These are phyloP conservation scores for Colletotrichum orchidophilum DNA, from an alignment of 2,329 filamentous ascomycete genomes.

Conservation along the genomic window DNA sequence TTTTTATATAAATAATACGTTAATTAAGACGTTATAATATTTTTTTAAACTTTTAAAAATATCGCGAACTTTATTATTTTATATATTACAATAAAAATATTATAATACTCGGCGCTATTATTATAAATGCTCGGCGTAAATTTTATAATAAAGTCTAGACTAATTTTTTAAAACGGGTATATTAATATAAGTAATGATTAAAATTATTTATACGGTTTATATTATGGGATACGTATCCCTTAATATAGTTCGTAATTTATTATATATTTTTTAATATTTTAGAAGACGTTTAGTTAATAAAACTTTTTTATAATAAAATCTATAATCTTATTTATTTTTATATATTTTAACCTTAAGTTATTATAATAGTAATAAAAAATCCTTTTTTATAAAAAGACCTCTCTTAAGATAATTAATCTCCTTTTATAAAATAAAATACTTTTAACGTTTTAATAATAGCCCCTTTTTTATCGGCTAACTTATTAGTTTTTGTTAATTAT, in stretches of 20 bases:
- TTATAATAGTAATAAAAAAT: not conserved
- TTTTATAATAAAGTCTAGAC: not conserved
- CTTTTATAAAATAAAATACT: not conserved
- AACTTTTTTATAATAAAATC: too few relatives aligned
- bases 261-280: not conserved
- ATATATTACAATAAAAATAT: not conserved
- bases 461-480: not conserved
- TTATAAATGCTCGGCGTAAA: not conserved
- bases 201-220: not conserved
- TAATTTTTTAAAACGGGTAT: not conserved
- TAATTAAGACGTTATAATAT: not conserved
- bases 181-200: not conserved
- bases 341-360: not conserved
- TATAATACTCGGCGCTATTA: not conserved
- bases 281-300: not conserved
- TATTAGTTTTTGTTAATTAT: not conserved
- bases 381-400: not conserved
- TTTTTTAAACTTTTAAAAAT: not conserved
- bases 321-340: not conserved
- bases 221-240: not conserved
- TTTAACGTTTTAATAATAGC: not conserved
- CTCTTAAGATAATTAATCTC: not conserved
- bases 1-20: not conserved
- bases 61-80: not conserved
- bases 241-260: not conserved